Base-by-base conservation (phyloP, 129 eudicot species). In the Solidago caesia region DNA sequence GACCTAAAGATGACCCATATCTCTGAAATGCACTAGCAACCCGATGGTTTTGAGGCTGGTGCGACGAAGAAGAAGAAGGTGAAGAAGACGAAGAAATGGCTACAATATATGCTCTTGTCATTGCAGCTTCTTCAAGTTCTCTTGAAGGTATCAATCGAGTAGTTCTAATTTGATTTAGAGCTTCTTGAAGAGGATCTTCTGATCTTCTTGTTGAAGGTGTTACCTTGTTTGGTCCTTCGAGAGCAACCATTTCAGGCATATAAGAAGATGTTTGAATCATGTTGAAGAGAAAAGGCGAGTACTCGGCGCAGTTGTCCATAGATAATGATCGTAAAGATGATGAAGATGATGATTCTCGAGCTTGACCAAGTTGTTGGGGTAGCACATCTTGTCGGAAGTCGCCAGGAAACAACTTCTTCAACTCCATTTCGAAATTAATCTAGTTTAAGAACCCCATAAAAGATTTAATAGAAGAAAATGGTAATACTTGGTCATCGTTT, bases 91-190 rank as follows among this genome's bases (percentile, higher is more conserved):
- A 79, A 67, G 90, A 72, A 29, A 91, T 67, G 47, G 86, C 94
- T 5, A 89, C 87, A 9, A 93, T 73, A 55, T 85, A 81, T 68
- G 98, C 98, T 61, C 56, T 79, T 21, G 87, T 90, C 67, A 93
- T 82, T 58, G 85, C 87, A 42, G 77, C 90, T 70, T 90, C 92
- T 77, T 89, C 96, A 60, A 73, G 68, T 49, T 93, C 93, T 66
- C 79, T 78, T 8, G 81, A 80, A 6, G 85, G 81, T 39, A 90
- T 84, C 65, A 88, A 60, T 0, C 82, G 86, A 66, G 48, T 27
- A 70, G 77, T 44, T 55, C 85, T 81, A 10, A 84, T 52, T 75
- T 86, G 81, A 64, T 60, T 64, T 44, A 84, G 14, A 29, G 80
- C 80, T 71, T 86, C 81, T 43, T 80, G 82, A 29, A 81, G 75